Percentiles rank a stretch among this genome's conserved stretches.
These are phyloP conservation scores for Melaleuca quinquenervia DNA, from an alignment of 345 rosid genomes.

Conservation along the genomic window DNA sequence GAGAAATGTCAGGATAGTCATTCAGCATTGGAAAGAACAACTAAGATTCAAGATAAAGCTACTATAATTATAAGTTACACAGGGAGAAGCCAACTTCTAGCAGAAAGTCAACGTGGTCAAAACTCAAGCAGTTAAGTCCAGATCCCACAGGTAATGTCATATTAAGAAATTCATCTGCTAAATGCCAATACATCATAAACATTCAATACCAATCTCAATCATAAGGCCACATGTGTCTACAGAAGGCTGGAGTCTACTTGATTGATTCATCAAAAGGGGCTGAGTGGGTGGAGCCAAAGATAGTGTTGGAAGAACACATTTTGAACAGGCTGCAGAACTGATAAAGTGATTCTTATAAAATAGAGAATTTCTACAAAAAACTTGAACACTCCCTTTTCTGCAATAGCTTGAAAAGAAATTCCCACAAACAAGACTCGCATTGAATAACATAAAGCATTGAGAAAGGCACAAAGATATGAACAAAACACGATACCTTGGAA, in stretches of 20 bases:
- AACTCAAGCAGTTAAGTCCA: neutral
- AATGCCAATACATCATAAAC: neutral
- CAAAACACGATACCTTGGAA: slow-evolving; percentile 55
- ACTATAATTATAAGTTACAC: neutral
- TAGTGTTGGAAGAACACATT: neutral
- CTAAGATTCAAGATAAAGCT: neutral
- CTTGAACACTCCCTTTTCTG: neutral
- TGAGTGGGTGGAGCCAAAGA: neutral
- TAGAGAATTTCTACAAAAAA: neutral
- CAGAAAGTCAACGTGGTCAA: neutral
- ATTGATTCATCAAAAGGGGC: neutral
- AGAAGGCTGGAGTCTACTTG: neutral
- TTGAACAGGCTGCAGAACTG: neutral
- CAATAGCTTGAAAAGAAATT: neutral
- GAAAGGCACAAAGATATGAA: neutral
- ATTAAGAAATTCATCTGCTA: neutral
- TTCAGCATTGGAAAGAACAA: neutral
- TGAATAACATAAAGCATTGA: neutral
- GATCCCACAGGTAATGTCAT: neutral
- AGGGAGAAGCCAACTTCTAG: neutral
- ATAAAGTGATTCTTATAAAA: neutral
- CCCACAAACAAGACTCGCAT: neutral
- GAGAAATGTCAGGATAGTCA: neutral
- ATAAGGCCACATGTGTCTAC: neutral
- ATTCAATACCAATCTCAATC: neutral